Evolutionary conservation across 768 basidiomycete genomes (phyloP), one percentile per base, ranked within the genome.

Genomic region (Serendipita indica): DNA sequence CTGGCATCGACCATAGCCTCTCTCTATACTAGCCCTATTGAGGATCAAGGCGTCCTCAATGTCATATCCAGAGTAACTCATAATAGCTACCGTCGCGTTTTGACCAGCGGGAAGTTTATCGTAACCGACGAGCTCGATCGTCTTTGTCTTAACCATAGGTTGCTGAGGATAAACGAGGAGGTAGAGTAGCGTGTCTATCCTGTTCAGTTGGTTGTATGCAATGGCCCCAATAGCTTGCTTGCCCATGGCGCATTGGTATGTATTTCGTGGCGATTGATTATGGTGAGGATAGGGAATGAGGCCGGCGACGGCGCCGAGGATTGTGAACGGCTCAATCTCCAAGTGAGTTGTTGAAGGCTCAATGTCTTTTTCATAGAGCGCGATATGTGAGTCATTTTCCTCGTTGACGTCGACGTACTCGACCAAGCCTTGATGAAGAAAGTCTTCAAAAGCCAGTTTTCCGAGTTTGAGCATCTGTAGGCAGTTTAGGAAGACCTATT

Each of bases 151-250:
- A 61, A 97, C 93, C 94, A 99, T 96, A 2, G 96, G 96, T 65
- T 97, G 90, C 67, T 99, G 96, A 22, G 96, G 96, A 65, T 99
- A 99, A 7, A 97, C 92, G 33, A 89, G 86, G 56, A 99, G 78
- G 71, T 99, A 99, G n/a, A 99, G 77, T 35, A 99, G 78, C 0
- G 96, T 99, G 69, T 99, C 96, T 68, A 99, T 98, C 43, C 96
- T 81, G 67, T 91, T 90, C 63, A 97, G 81, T 70, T 99, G 96
- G 69, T 98, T 99, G 72, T 93, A 96, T 0, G 84, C 94, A 62
- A 99, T 99, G 12, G 93, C 93, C 20, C 96, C 96, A 63, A 99
- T 99, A 1, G 96, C 94, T 75, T 99, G 96, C 74, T 99, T 99
- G 58, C 96, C 96, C 94, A 99, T 99, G 57, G 94, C 94, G 43